Percentiles rank a stretch among this genome's conserved stretches.
Evolutionary conservation across 2,329 filamentous ascomycete species (phyloP).

Genomic region (Triangularia setosa): DNA sequence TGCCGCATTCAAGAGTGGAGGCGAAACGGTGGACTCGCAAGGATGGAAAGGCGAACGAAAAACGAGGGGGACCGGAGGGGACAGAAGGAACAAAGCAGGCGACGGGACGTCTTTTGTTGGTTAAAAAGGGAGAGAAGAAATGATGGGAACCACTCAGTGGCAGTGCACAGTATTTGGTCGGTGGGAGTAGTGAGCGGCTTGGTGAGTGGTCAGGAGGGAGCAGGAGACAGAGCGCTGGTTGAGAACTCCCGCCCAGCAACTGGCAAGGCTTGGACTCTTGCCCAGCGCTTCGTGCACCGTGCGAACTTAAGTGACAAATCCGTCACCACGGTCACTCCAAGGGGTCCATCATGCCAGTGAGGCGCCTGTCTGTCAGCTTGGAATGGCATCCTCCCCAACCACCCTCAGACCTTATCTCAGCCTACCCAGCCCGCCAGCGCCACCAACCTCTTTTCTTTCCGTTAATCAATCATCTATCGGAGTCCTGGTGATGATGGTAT

Average conservation of each 20-base stretch:
- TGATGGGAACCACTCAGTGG: constrained; percentile 7
- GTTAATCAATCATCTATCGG: background rate
- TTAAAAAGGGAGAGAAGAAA: constrained; percentile 5
- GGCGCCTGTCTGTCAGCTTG: background rate
- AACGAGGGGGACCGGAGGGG: background rate
- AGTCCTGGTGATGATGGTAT: no score
- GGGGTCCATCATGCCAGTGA: background rate
- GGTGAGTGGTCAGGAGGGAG: constrained; percentile 1
- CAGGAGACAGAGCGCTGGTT: background rate
- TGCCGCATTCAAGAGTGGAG: background rate
- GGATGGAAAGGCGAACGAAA: background rate
- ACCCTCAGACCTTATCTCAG: background rate
- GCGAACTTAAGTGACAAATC: background rate
- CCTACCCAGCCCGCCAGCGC: background rate
- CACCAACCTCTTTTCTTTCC: background rate
- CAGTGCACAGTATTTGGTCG: constrained; percentile 10
- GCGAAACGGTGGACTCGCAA: background rate
- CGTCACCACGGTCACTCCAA: background rate
- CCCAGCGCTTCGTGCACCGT: constrained; percentile 4
- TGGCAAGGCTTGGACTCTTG: background rate
- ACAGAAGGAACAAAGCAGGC: background rate
- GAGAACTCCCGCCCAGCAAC: constrained; percentile 1
- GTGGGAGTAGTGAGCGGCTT: constrained; percentile 4
- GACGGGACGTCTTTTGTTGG: background rate
- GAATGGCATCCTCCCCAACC: background rate